Evolutionary conservation across 805 yeast species (phyloP), one percentile per base, ranked within the genome.

Genomic region (Metschnikowia shivogae): DNA sequence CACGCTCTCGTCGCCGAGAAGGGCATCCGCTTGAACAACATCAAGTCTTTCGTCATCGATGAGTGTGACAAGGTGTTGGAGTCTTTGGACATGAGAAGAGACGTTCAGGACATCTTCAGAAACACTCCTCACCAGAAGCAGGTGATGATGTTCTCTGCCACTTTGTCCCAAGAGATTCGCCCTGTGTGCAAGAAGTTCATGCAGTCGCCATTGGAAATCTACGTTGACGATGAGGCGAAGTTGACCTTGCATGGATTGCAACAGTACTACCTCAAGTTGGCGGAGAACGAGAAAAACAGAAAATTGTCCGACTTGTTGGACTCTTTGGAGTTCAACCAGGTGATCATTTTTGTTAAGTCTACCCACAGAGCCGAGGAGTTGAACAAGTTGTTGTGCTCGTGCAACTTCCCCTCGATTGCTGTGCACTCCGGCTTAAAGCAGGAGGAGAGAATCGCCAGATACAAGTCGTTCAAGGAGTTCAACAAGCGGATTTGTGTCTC

Each of bases 81-180:
- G 74, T 74, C 82, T 45, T 62, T 84, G 61, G 95, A 86, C 61
- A 92, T 92, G 99, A 87, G 99, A 78, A 84, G 96, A 68, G 99
- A 92, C 64, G 97, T 92, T 48, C 99, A 92, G 77, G 98, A 92
- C 65, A 86, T 93, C 54, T 92, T 93, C 82, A 84, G 97, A 70
- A 87, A 87, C 50, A 92, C 99, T 42, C 99, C 99, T 55, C 95
- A 87, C 72, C 96, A 92, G 68, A 92, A 92, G 73, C 99, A 92
- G 76, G 98, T 93, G 46, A 90, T 93, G 98, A 92, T 92, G 97
- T 92, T 92, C 71, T 86, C 96, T 49, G 99, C 99, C 55, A 92
- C 99, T 45, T 78, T 92, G 59, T 82, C 96, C 39, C 87, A 81
- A 64, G 98, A 92, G 64, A 89, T 92, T 62, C 86, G 96, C 70